A percentile compares a stretch with the other conserved stretches of the same genome.
Conservation (phyloP, 305 asterid genomes). For the Fraxinus dipetala region DNA sequence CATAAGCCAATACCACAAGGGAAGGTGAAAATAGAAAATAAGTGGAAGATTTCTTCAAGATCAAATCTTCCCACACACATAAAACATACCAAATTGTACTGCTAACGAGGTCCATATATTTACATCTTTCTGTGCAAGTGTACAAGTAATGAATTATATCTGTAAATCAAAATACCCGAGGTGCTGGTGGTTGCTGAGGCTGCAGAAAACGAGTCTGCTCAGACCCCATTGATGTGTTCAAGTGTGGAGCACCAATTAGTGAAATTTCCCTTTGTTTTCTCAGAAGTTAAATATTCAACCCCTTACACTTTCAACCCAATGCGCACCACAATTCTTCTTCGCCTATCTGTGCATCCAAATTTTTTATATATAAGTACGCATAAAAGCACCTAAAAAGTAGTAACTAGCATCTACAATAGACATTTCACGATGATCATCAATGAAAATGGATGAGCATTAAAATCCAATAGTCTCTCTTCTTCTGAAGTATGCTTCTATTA, state of each 20-base stretch:
- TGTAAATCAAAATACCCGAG: slow-evolving; percentile 50
- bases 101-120: background rate
- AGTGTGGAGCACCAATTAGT: slow-evolving; percentile 14
- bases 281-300: background rate
- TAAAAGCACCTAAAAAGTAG: slow-evolving; percentile 1
- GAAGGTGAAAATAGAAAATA: background rate
- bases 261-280: slow-evolving; percentile 1
- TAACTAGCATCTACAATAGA: background rate
- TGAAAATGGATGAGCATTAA: background rate
- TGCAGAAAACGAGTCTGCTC: slow-evolving; percentile 65
- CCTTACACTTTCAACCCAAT: slow-evolving; percentile 13
- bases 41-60: background rate
- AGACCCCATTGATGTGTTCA: slow-evolving; percentile 45
- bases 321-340: slow-evolving; percentile 17
- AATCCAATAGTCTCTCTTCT: background rate
- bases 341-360: slow-evolving; percentile 16
- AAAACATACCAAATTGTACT: background rate
- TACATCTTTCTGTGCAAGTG: slow-evolving; percentile 7
- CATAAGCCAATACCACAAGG: slow-evolving; percentile 4
- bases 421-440: background rate
- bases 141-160: slow-evolving; percentile 18
- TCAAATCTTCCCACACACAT: background rate
- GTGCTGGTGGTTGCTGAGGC: slow-evolving; percentile 52
- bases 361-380: slow-evolving; percentile 13
- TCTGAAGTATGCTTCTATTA: background rate